phyloP scores from a whole-genome alignment of 2,329 filamentous ascomycete species.

The Talaromyces islandicus region DNA sequence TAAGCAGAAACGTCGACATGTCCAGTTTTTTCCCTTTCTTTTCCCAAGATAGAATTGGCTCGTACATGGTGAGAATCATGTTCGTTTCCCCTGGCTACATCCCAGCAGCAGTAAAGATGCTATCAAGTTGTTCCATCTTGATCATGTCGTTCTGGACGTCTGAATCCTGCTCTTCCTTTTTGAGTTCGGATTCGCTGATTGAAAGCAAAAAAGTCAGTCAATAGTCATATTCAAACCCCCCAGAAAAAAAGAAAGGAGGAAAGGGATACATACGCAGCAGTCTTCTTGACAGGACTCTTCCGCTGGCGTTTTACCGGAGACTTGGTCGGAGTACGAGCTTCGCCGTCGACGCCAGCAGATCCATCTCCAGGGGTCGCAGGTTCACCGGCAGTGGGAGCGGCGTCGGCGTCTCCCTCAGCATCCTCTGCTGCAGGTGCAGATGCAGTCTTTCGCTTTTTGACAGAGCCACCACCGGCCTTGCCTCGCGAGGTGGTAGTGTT shows the following conservation, averaged over 20 bases:
- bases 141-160: background rate
- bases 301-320: conserved; percentile 17
- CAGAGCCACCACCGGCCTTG: background rate
- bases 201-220: background rate
- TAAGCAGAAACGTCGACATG: background rate
- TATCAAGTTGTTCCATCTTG: background rate
- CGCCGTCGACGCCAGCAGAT: background rate
- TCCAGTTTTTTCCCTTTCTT: background rate
- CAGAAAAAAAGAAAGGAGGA: background rate
- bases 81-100: background rate
- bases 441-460: conserved; percentile 19
- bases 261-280: background rate
- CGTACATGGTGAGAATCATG: background rate
- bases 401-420: background rate
- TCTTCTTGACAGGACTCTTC: conserved; percentile 16
- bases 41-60: background rate
- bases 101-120: conserved; percentile 7
- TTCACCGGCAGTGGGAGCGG: background rate
- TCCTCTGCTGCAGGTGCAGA: conserved; percentile 2
- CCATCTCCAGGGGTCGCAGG: background rate
- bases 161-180: background rate
- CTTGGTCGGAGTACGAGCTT: conserved; percentile 13
- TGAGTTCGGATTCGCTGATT: background rate
- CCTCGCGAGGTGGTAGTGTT: background rate
- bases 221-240: too few species aligned